Conservation (phyloP, 1,284 basidiomycete species). For the Tilletia walkeri region DNA sequence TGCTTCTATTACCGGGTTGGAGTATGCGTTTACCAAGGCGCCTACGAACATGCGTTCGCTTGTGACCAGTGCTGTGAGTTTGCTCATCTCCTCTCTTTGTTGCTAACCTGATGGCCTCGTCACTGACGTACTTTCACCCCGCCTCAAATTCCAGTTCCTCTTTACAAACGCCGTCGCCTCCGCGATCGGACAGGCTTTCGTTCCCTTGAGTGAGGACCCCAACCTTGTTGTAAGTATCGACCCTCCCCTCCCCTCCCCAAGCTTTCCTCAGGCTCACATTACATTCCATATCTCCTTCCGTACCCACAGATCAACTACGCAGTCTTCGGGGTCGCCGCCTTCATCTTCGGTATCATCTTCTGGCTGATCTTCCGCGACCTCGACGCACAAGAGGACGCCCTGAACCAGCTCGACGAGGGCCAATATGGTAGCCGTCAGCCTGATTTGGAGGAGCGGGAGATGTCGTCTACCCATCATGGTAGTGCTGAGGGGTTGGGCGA, state of each 20-base stretch:
- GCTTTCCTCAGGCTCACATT: neutral
- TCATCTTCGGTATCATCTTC: slow-evolving; percentile 63
- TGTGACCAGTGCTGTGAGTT: slow-evolving; percentile 44
- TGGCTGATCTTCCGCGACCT: slow-evolving; percentile 61
- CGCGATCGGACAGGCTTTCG: slow-evolving; percentile 63
- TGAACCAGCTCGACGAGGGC: slow-evolving; percentile 8
- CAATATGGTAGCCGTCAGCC: neutral
- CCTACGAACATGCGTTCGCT: slow-evolving; percentile 58
- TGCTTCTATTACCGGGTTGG: slow-evolving; percentile 73
- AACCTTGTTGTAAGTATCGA: slow-evolving; percentile 54
- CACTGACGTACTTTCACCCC: slow-evolving; percentile 4
- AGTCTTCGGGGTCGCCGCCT: slow-evolving; percentile 61
- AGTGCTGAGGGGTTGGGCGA: neutral
- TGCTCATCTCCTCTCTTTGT: slow-evolving; percentile 29
- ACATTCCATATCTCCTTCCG: neutral
- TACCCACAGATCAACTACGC: slow-evolving; percentile 59
- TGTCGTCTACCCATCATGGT: neutral
- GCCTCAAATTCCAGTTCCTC: slow-evolving; percentile 57
- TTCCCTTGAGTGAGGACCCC: slow-evolving; percentile 62
- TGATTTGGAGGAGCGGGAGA: neutral
- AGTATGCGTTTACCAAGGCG: slow-evolving; percentile 79
- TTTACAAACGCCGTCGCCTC: slow-evolving; percentile 67
- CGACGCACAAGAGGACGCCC: slow-evolving; percentile 4
- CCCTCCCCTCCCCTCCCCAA: neutral
- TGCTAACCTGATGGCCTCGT: neutral